Evolutionary conservation across 768 basidiomycete species (phyloP), one percentile per base, ranked within the genome.

Genomic region (Leucosporidium yakuticum): DNA sequence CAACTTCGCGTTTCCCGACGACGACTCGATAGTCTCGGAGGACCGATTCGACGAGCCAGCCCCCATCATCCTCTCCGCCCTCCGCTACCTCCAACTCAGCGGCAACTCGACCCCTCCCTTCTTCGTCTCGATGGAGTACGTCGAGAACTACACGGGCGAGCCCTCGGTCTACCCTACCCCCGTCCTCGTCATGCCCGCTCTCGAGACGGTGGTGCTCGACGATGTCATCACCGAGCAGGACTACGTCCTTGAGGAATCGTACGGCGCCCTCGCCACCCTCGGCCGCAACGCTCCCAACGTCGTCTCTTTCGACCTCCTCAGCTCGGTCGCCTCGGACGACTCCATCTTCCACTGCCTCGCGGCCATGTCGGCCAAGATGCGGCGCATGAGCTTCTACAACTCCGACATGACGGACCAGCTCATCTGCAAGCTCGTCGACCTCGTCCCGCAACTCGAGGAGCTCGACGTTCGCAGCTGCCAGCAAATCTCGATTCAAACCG

Each of bases 171-270:
- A 7, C 20, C 59, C 71, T 36, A 69, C 71, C 12, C 67, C 67
- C 4, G 5, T 64, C 48, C 34, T 68, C 54, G n/a, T 57, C 55
- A 72, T 72, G 71, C 71, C 71, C 1, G 19, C 6, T 4, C 65
- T 72, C 34, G 21, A 12, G 6, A 1, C 0, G 0, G 59, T 47
- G 31, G 6, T 23, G 4, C 31, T 72, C 19, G 62, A 58, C 20
- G 62, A 61, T 4, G 36, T 29, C 4, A 0, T 21, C n/a, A 8
- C 59, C 62, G 71, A 72, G 29, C 25, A 53, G 21, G 62, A 58
- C 8, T 4, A 8, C 4, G 29, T 27, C 34, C 29, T 56, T 14
- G 31, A 58, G 34, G 58, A 44, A 2, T 20, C 20, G 17, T 20
- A 27, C 53, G 21, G 49, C 3, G 62, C 64, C 5, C 62, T 72